Evolutionary conservation across 1,284 basidiomycete species (phyloP), one percentile per base, ranked within the genome.

Genomic region (Apiotrichum gamsii): DNA sequence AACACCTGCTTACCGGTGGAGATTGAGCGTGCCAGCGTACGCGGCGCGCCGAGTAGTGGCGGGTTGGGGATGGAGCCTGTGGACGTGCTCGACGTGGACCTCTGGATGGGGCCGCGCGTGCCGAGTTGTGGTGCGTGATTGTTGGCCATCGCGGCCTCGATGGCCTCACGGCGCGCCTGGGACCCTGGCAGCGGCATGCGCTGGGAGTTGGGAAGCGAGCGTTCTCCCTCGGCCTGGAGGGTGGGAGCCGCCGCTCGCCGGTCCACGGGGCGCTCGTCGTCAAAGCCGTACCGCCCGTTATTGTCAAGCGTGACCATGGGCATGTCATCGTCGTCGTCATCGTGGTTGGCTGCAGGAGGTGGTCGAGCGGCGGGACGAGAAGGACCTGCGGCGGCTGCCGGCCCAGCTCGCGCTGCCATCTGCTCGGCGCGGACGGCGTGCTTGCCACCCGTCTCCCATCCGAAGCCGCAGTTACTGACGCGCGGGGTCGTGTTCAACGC

Each of bases 401-500:
- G n/a, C n/a, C n/a, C n/a, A n/a, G n/a, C n/a, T n/a, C n/a, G 10
- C 21, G 33, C 8, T 29, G 28, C 11, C 13, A 25, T 10, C 19
- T 45, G 39, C 9, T 36, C 49, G 1, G 36, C 19, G 11, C 45
- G 31, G 2, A 23, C 18, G 1, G 23, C 21, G 28, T 48, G 33
- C 39, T 69, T 67, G 1, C 67, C 65, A 13, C 61, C 61, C 25
- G 60, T 31, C 47, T 63, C 65, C 60, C 62, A 67, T 8, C 67
- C 67, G 35, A 69, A 65, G 11, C 61, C 64, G 9, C 55, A 54
- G 8, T 21, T 44, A 13, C 47, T 49, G 3, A 54, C 55, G 19
- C 64, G 37, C 8, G 67, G 67, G 39, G 62, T 59, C 4, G 64
- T 65, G 42, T 67, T 67, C n/a, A 69, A 29, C 8, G 66, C 63